Base-by-base conservation (phyloP, 2,329 filamentous ascomycete species). In the Davidsoniella virescens region DNA sequence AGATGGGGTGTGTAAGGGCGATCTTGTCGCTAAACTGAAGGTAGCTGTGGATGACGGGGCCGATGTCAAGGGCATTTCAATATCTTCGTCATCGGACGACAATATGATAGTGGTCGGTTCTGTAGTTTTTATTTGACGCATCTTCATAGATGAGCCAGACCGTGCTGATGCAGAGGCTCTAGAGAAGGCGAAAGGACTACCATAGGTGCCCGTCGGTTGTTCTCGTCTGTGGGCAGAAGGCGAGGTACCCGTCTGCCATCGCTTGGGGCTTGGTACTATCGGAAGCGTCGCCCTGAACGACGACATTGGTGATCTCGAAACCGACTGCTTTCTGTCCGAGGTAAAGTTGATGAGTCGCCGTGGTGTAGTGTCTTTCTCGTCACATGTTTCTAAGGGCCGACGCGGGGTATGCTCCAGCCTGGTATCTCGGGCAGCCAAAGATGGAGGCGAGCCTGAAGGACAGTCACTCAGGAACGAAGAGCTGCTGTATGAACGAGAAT, bases 181-280 rank as follows among this genome's bases (percentile, higher is more conserved):
- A 23, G 20, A 23, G 20, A 23, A 5, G 20, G 20, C 20, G 5
- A 23, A 23, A 23, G 20, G 20, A 23, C 20, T 23, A 2, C 20
- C 20, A 23, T 23, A 23, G 3, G 2, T 23, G 20, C 20, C 4
- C 5, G 20, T 23, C 20, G 20, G 1, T 23, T 23, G 20, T 23
- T 23, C 4, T 23, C 4, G 20, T 23, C 5, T 23, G 20, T 23
- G 20, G 20, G 5, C 20, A 23, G 20, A 23, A 17, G n/a, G 17
- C 12, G 26, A 12, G 18, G 33, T 18, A 18, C 16, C 12, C 7
- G 42, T 47, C 18, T 17, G 23, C 29, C 37, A 12, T 16, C 23
- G 25, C 18, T 52, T 52, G n/a, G 50, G 44, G 18, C 44, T 52
- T 4, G 37, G 23, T 36, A 51, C 47, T n/a, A 52, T 52, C 12